These are phyloP conservation scores for Aureobasidium sp. DNA, from an alignment of 2,329 filamentous ascomycete genomes.

Conservation along the genomic window DNA sequence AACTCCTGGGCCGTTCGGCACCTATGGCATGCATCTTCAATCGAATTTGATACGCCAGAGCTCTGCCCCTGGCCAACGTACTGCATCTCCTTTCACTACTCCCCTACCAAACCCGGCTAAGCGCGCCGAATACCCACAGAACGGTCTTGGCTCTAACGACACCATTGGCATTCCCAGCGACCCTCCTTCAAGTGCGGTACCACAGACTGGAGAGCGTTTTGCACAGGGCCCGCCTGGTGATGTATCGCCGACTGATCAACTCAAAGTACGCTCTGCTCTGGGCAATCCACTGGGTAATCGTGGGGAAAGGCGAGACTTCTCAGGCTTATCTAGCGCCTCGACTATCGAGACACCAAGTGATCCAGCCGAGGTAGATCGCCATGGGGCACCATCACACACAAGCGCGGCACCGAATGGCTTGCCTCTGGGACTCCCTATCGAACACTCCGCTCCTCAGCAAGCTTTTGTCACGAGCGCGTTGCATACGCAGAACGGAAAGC, in stretches of 20 bases:
- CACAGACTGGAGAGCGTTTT: conserved; percentile 21
- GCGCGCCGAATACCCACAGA: conserved; percentile 12
- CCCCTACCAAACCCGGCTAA: conserved; percentile 20
- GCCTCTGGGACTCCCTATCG: conserved; percentile 14
- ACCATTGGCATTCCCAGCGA: conserved; percentile 20
- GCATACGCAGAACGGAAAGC: conserved; percentile 15
- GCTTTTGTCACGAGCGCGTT: conserved; percentile 21
- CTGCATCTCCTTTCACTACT: conserved; percentile 22
- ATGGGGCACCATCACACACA: not conserved
- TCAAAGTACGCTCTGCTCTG: conserved; percentile 12
- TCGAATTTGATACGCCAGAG: conserved; percentile 11
- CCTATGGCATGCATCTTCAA: conserved; percentile 12
- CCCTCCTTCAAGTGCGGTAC: conserved; percentile 24
- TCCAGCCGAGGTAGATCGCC: not conserved
- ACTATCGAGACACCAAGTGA: conserved; percentile 14
- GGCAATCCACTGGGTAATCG: not conserved
- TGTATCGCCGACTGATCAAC: conserved; percentile 12
- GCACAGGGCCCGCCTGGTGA: conserved; percentile 13
- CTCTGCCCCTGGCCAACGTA: conserved; percentile 10
- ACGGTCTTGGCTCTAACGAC: conserved; percentile 15
- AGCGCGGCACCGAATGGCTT: not conserved
- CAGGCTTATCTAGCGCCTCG: conserved; percentile 14
- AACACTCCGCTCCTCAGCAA: conserved; percentile 18
- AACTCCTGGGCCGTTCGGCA: conserved; percentile 14
- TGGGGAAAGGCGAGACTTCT: conserved; percentile 14